Conservation (phyloP, 73 alveolate genomes). For the Paramecium sexaurelia region DNA sequence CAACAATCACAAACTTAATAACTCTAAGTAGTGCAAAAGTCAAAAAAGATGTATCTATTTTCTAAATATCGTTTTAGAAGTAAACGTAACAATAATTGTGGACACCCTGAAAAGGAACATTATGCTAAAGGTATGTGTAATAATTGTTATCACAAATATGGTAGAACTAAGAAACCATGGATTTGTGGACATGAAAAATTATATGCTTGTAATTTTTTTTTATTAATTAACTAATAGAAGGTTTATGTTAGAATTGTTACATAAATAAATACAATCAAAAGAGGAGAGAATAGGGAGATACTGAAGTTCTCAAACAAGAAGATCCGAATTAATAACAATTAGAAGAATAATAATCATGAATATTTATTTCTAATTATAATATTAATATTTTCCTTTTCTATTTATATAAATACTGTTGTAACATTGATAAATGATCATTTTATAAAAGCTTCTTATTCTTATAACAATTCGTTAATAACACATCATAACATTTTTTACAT, state of each 20-base stretch:
- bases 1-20: not conserved
- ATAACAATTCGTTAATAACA: not conserved
- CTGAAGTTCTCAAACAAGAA: not conserved
- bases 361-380: not conserved
- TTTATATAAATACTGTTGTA: not conserved
- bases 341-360: constrained; percentile 16
- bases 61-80: constrained; percentile 11
- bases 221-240: constrained; percentile 22
- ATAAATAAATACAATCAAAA: constrained; percentile 61
- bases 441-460: not conserved
- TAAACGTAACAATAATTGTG: constrained; percentile 63
- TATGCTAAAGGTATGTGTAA: constrained; percentile 96
- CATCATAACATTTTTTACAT: too few relatives aligned
- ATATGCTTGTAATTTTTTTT: constrained; percentile 47
- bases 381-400: not conserved
- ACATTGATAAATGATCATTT: not conserved
- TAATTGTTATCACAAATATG: constrained; percentile 85
- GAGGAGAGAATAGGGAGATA: constrained; percentile 43
- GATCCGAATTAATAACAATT: not conserved
- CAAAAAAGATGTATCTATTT: constrained; percentile 27
- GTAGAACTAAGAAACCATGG: constrained; percentile 87
- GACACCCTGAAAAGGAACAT: constrained; percentile 86
- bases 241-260: constrained; percentile 66
- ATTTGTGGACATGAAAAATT: constrained; percentile 79
- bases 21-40: not conserved